Percentiles rank a stretch among this genome's conserved stretches.
Conservation (phyloP, 2,329 filamentous ascomycete species). For the Decorospora gaudefroyi region DNA sequence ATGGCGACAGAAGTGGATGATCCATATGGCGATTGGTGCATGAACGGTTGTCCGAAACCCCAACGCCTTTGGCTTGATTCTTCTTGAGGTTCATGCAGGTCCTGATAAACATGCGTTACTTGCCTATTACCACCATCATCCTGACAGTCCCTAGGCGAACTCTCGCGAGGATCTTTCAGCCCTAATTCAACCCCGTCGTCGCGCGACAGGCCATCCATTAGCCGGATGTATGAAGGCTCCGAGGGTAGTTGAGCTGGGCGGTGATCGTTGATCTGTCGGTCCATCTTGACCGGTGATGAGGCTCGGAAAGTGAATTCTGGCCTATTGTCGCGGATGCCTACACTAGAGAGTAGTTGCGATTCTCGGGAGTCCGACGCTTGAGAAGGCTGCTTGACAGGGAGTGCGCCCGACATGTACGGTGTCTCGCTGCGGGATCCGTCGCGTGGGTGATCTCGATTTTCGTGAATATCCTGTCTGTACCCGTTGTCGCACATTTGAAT, state of each 20-base stretch:
- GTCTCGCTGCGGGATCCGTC: constrained; percentile 10
- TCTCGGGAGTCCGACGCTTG: constrained; percentile 5
- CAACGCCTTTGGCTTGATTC: constrained; percentile 10
- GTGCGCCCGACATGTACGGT: constrained; percentile 33
- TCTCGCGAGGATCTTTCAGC: constrained; percentile 35
- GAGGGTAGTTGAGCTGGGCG: constrained; percentile 19
- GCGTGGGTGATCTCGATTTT: neutral
- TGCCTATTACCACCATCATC: constrained; percentile 1
- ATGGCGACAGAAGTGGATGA: constrained; percentile 3
- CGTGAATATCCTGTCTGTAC: constrained; percentile 11
- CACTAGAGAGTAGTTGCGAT: constrained; percentile 5
- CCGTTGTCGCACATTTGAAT: constrained; percentile 21
- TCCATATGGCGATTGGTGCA: constrained; percentile 23
- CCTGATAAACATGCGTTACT: constrained; percentile 1
- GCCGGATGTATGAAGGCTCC: constrained; percentile 37
- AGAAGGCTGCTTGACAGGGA: constrained; percentile 20
- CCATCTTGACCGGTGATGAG: constrained; percentile 22
- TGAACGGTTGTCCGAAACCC: constrained; percentile 24
- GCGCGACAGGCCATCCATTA: constrained; percentile 37
- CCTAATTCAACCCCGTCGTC: constrained; percentile 32
- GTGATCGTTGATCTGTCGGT: neutral
- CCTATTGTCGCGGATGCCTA: constrained; percentile 10
- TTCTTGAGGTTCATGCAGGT: neutral
- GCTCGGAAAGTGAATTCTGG: constrained; percentile 28
- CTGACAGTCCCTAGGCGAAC: neutral